These are phyloP conservation scores for Lactarius hatsudake DNA, from an alignment of 768 basidiomycete genomes.

Conservation along the genomic window DNA sequence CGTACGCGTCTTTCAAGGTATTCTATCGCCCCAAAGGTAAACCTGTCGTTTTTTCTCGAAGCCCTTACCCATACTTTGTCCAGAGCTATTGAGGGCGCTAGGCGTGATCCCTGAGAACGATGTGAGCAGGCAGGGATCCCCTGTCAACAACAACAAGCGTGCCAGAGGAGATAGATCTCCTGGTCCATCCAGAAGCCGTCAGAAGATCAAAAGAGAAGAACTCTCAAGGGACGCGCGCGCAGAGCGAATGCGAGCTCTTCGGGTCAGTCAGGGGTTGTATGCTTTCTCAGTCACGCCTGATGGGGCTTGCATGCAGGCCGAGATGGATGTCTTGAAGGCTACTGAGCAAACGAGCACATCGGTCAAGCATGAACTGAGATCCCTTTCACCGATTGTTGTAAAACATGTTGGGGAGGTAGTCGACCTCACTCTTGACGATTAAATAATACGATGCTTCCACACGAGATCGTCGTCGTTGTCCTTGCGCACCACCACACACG, in stretches of 20 bases:
- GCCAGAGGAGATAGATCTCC: too few relatives aligned
- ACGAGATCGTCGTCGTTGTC: too few relatives aligned
- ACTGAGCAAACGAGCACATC: not conserved
- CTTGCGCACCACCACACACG: too few relatives aligned
- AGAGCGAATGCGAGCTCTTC: constrained; percentile 12
- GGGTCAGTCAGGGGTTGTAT: constrained; percentile 3
- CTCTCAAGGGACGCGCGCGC: not conserved
- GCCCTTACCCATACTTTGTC: not conserved
- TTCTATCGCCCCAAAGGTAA: constrained; percentile 8
- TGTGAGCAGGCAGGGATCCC: not conserved
- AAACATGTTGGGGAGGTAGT: too few relatives aligned
- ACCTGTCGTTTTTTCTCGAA: not conserved
- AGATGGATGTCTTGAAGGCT: too few relatives aligned
- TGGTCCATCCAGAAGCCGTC: not conserved
- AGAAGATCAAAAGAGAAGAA: not conserved
- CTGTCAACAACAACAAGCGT: constrained; percentile 7
- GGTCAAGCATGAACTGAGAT: constrained; percentile 10
- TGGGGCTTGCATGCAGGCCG: too few relatives aligned
- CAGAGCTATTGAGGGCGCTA: constrained; percentile 15
- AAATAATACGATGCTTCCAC: not conserved
- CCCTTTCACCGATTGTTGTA: constrained; percentile 8
- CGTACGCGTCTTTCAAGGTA: too few relatives aligned
- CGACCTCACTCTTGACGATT: constrained; percentile 1
- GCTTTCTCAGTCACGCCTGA: too few relatives aligned
- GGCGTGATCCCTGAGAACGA: constrained; percentile 4